phyloP scores from a whole-genome alignment of 2,329 filamentous ascomycete species.

The Penicillium sp. region DNA sequence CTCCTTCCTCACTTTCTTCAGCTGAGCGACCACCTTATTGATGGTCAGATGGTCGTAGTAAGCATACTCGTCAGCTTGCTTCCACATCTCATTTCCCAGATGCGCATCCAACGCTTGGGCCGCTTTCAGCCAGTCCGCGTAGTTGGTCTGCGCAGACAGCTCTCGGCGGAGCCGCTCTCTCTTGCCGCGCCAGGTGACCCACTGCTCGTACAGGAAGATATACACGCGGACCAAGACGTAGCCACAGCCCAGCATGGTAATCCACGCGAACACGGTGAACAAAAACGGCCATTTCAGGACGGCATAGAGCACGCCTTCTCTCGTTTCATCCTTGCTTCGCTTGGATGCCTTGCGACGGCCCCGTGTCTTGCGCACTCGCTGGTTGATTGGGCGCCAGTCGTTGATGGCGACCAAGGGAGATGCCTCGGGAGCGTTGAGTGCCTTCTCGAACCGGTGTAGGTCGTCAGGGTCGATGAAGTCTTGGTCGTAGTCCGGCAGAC shows the following conservation, averaged over 20 bases:
- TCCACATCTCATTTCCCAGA: conserved; percentile 64
- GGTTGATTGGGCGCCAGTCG: conserved; percentile 88
- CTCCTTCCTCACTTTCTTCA: conserved; percentile 51
- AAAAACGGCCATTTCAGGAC: conserved; percentile 91
- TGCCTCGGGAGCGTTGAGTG: conserved; percentile 76
- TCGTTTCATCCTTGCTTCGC: conserved; percentile 80
- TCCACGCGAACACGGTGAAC: conserved; percentile 74
- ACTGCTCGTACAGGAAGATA: conserved; percentile 89
- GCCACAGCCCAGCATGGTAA: conserved; percentile 66
- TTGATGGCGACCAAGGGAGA: conserved; percentile 81
- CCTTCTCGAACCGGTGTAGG: conserved; percentile 73
- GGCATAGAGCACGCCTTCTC: conserved; percentile 87
- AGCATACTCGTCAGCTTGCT: conserved; percentile 55
- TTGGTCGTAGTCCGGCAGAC: conserved; percentile 73
- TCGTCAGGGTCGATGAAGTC: conserved; percentile 74
- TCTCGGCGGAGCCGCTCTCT: conserved; percentile 68
- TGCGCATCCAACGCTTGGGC: conserved; percentile 77
- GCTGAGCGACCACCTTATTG: conserved; percentile 70
- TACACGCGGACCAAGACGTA: conserved; percentile 85
- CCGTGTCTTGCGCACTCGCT: conserved; percentile 58
- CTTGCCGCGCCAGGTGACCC: conserved; percentile 81
- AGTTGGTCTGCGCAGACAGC: conserved; percentile 69
- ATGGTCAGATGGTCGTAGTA: conserved; percentile 90
- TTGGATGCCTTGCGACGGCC: conserved; percentile 44
- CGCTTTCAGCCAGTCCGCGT: conserved; percentile 77